Base-by-base conservation (phyloP, 2,329 filamentous ascomycete species). In the Cercospora sojina region DNA sequence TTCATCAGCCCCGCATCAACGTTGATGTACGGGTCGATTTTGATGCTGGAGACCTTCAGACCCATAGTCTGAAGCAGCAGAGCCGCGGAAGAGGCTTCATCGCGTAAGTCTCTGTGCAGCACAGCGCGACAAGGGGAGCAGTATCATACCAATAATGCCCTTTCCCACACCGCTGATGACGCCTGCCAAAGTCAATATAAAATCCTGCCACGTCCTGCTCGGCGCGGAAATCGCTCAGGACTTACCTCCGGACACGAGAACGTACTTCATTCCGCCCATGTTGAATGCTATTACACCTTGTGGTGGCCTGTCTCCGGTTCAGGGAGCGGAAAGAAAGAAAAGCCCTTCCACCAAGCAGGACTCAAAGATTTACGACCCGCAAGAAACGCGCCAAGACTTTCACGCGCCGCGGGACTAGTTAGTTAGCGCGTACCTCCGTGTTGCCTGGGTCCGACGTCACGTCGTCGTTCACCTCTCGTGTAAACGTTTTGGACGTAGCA, bases 1-100 rank as follows among this genome's bases (percentile, higher is more conserved):
- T 86, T 85, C 87, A 90, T 90, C 58, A 86, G 88, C 64, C 89
- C 89, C n/a, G 90, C 89, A 83, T 91, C 89, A 77, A 91, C 85
- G 79, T 90, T 91, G 81, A 91, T 86, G 78, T 91, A 91, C 2
- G 89, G 88, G 76, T 91, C 88, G 76, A 90, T 85, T 80, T 90
- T 90, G 82, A 89, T 90, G 41, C 85, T 85, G 56, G 87, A 86
- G 74, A 89, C 87, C 81, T 90, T 92, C 67, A 94, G 83, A 57
- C 91, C 92, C 70, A 89, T 83, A 10, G 91, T 92, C 84, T 95
- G 94, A 73, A 95, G 86, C 71, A 95, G 83, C 71, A 92, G 82
- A 58, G 90, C 90, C 43, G 89, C 88, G 65, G 87, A 89, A 74
- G 88, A 90, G 79, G 89, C 89, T 72, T 64, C 41, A 58, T 31